These are phyloP conservation scores for Orbilia brochopaga DNA, from an alignment of 2,329 filamentous ascomycete genomes.

Conservation along the genomic window DNA sequence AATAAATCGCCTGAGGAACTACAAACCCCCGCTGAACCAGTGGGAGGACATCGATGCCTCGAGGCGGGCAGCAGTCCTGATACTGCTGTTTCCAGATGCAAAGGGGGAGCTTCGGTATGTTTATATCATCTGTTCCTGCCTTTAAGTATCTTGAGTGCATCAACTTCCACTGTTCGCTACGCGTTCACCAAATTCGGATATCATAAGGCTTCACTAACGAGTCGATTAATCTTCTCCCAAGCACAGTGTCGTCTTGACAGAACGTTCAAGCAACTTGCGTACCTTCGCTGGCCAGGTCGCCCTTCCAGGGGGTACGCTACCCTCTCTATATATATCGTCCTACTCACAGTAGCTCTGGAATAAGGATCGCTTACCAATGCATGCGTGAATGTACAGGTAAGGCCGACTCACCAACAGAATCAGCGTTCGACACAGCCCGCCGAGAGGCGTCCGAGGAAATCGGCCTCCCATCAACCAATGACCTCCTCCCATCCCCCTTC, in stretches of 20 bases:
- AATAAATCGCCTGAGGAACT: slow-evolving; percentile 41
- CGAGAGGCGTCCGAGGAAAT: slow-evolving; percentile 94
- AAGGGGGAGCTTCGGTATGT: slow-evolving; percentile 70
- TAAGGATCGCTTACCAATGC: slow-evolving; percentile 8
- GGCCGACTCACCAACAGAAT: slow-evolving; percentile 65
- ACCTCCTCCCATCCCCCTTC: slow-evolving; percentile 75
- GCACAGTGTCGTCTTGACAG: slow-evolving; percentile 68
- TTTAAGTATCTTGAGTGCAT: neutral
- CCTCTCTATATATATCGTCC: neutral
- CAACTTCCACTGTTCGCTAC: no score
- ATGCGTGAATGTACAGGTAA: slow-evolving; percentile 59
- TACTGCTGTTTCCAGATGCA: slow-evolving; percentile 85
- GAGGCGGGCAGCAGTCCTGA: slow-evolving; percentile 82
- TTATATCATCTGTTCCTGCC: neutral
- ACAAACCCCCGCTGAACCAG: slow-evolving; percentile 48
- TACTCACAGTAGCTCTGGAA: neutral
- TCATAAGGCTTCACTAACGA: slow-evolving; percentile 24
- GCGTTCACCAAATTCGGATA: no score
- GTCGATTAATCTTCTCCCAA: slow-evolving; percentile 21
- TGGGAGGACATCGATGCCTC: slow-evolving; percentile 46
- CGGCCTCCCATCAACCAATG: slow-evolving; percentile 76
- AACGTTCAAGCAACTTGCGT: slow-evolving; percentile 69
- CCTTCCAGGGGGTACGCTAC: slow-evolving; percentile 73
- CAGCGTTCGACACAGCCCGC: slow-evolving; percentile 77
- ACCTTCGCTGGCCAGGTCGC: slow-evolving; percentile 85